These are phyloP conservation scores for Saturnispora saitoi DNA, from an alignment of 805 yeast species.

Conservation along the genomic window DNA sequence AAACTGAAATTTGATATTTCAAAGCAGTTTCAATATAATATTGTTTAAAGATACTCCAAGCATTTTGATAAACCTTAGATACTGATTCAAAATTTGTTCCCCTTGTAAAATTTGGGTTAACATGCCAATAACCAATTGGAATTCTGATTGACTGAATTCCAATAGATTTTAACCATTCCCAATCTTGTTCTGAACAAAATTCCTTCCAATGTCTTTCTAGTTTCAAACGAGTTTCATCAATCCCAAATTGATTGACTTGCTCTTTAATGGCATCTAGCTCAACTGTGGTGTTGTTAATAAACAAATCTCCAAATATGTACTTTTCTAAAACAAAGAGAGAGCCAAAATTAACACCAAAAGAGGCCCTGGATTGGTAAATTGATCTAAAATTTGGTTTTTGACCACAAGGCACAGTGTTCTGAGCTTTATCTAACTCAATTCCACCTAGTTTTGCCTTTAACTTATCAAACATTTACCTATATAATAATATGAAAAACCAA, in stretches of 20 bases:
- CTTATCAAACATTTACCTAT: conserved; percentile 14
- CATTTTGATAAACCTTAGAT: conserved; percentile 50
- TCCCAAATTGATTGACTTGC: conserved; percentile 40
- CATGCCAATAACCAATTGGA: conserved; percentile 89
- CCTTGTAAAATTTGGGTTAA: conserved; percentile 52
- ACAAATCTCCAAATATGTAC: conserved; percentile 62
- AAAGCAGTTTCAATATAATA: conserved; percentile 51
- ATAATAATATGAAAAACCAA: background rate
- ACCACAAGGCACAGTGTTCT: conserved; percentile 30
- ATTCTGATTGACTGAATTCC: conserved; percentile 78
- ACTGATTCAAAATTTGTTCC: conserved; percentile 56
- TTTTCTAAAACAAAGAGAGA: conserved; percentile 71
- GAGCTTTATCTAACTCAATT: background rate
- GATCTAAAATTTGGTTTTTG: conserved; percentile 33
- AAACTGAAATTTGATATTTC: conserved; percentile 54
- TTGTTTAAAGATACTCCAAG: conserved; percentile 59
- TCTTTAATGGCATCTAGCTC: conserved; percentile 68
- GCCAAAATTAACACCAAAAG: conserved; percentile 84
- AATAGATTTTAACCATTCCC: conserved; percentile 60
- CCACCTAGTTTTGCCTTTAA: conserved; percentile 12
- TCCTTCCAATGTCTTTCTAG: conserved; percentile 59
- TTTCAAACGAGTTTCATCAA: conserved; percentile 42
- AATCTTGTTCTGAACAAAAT: conserved; percentile 61
- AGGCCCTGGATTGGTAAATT: conserved; percentile 51
- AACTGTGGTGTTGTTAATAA: conserved; percentile 47